A percentile compares a stretch with the other conserved stretches of the same genome.
These are phyloP conservation scores for Colletotrichum paranaense DNA, from an alignment of 2,329 filamentous ascomycete genomes.

Conservation along the genomic window DNA sequence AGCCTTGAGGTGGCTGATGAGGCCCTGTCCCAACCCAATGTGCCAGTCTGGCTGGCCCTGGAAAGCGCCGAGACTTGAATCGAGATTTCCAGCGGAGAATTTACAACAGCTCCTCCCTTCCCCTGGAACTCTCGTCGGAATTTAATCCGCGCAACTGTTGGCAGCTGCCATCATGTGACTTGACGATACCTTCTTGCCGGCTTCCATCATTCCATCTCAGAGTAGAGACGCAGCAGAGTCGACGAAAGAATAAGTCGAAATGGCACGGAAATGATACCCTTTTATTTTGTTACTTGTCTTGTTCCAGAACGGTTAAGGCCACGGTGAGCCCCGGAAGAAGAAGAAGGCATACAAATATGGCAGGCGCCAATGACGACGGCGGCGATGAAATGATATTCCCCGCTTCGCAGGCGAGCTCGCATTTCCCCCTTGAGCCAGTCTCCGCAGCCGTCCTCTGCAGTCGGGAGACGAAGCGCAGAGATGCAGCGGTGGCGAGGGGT, in stretches of 20 bases:
- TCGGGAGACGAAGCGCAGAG: constrained; percentile 50
- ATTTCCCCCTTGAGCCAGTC: constrained; percentile 55
- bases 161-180: constrained; percentile 17
- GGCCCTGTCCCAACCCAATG: neutral
- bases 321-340: neutral
- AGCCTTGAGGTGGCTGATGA: constrained; percentile 24
- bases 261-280: neutral
- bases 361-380: neutral
- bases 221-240: neutral
- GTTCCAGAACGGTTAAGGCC: neutral
- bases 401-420: constrained; percentile 58
- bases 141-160: neutral
- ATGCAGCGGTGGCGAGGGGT: constrained; percentile 45
- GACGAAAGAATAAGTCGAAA: neutral
- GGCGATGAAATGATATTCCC: neutral
- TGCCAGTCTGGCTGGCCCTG: constrained; percentile 1
- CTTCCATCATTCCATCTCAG: neutral
- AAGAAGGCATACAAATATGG: neutral
- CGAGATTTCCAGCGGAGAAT: constrained; percentile 24
- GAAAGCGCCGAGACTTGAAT: constrained; percentile 15
- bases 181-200: neutral
- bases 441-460: constrained; percentile 55
- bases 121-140: neutral
- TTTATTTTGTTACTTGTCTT: too few species aligned
- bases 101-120: neutral